Evolutionary conservation across 805 yeast species (phyloP), one percentile per base, ranked within the genome.

Genomic region (Wickerhamiella sergipiensis): DNA sequence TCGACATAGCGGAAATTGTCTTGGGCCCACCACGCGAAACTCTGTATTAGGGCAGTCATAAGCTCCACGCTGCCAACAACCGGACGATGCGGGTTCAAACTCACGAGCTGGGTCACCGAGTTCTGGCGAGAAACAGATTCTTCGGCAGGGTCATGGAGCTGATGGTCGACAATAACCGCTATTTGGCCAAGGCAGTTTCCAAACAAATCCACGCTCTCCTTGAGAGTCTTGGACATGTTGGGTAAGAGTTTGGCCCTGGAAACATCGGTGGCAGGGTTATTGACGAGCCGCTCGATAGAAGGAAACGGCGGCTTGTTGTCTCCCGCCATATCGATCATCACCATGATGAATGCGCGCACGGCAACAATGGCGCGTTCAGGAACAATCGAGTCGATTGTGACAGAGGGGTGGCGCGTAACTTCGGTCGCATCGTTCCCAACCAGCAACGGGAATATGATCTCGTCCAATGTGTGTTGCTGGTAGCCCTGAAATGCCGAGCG

Each of bases 401-500:
- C 55, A 6, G 70, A 67, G 1, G 68, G 53, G n/a, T 49, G 52
- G 22, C 52, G 57, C 3, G 59, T 52, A 12, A 57, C 47, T 7
- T 53, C 53, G 2, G 59, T 53, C 1, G 62, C 57, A 46, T 57
- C 59, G 9, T 46, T 47, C 3, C 62, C 62, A 0, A 58, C 58
- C 53, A 90, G 69, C 46, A 90, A 64, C 12, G 88, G 90, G 42
- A 83, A 67, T 12, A 92, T 66, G 3, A 85, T 79, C 58, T 83
- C 84, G 57, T 89, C 97, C 56, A 90, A 67, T 0, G 85, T 77
- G 59, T 83, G 83, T 59, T 83, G 88, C 53, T 84, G 76, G 55
- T 87, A 87, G 21, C 84, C 80, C 58, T 73, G 83, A 0, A 95
- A 95, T 42, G 85, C 75, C 1, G 84, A 77, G 17, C 95, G 75